Percentiles rank a stretch among this genome's conserved stretches.
phyloP scores from a whole-genome alignment of 331 rosid genomes.

The Quercus tomentella region DNA sequence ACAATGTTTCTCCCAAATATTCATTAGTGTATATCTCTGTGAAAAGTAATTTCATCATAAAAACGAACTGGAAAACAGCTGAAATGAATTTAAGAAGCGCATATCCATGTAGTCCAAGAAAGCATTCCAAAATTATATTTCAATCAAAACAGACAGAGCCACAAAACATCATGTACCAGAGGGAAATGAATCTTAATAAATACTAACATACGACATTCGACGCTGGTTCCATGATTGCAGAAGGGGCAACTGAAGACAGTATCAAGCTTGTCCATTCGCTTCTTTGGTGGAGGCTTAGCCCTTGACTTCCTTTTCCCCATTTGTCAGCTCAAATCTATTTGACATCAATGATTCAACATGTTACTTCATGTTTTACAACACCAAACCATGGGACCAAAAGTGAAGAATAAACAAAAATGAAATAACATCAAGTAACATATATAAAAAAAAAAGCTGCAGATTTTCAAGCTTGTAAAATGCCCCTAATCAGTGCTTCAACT shows the following conservation, averaged over 20 bases:
- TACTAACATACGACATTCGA: conserved; percentile 53
- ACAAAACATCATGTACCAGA: neutral
- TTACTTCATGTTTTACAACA: neutral
- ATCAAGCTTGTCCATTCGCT: conserved; percentile 68
- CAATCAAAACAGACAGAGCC: neutral
- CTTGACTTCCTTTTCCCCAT: conserved; percentile 70
- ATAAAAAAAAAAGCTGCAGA: neutral
- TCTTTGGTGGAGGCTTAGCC: conserved; percentile 63
- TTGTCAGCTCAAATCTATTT: conserved; percentile 1
- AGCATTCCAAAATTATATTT: neutral
- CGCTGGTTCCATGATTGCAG: conserved; percentile 66
- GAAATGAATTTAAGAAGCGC: too few relatives aligned
- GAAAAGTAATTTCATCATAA: too few relatives aligned
- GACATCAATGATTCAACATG: neutral
- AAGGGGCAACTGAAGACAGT: conserved; percentile 69
- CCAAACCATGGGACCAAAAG: neutral
- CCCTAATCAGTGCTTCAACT: neutral
- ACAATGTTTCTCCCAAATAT: too few relatives aligned
- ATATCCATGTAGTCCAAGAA: neutral
- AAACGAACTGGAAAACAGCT: too few relatives aligned
- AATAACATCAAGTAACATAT: neutral
- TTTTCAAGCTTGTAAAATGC: neutral
- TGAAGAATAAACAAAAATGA: neutral
- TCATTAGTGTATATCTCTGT: too few relatives aligned
- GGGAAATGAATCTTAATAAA: neutral